Evolutionary conservation across 495 filamentous ascomycete genomes (phyloP).

Genomic region (Cetradonia linearis): DNA sequence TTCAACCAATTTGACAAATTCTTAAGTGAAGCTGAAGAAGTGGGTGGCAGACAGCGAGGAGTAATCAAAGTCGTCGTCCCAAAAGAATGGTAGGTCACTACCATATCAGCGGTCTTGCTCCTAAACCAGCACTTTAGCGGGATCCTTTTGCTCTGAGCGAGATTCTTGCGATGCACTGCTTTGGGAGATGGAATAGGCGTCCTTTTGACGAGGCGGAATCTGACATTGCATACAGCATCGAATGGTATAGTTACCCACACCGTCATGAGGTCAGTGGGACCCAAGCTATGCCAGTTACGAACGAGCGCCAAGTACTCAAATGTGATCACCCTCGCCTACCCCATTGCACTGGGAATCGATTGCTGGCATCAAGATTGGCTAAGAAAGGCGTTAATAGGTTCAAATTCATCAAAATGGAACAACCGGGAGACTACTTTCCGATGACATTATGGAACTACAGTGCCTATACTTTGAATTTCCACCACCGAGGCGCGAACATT

Average conservation of each 20-base stretch:
- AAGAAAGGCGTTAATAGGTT: background rate
- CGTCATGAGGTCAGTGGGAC: no score
- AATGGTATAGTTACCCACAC: no score
- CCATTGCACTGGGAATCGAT: no score
- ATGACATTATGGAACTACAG: background rate
- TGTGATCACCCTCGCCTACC: no score
- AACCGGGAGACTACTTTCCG: constrained; percentile 12
- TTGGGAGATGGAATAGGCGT: no score
- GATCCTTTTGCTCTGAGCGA: no score
- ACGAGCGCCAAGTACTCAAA: no score
- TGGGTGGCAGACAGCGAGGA: background rate
- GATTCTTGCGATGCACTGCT: no score
- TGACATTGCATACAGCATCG: no score
- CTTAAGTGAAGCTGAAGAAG: background rate
- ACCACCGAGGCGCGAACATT: constrained; percentile 6
- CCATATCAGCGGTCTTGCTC: background rate
- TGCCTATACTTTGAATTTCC: constrained; percentile 4
- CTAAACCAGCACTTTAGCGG: background rate
- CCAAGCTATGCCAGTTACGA: no score
- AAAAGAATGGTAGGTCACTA: background rate
- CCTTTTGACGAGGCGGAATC: no score
- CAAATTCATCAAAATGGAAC: background rate
- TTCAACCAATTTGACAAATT: background rate
- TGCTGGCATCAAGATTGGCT: background rate
- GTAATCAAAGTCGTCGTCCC: constrained; percentile 2